phyloP scores from a whole-genome alignment of 495 filamentous ascomycete genomes.

The Articulospora tetracladia region DNA sequence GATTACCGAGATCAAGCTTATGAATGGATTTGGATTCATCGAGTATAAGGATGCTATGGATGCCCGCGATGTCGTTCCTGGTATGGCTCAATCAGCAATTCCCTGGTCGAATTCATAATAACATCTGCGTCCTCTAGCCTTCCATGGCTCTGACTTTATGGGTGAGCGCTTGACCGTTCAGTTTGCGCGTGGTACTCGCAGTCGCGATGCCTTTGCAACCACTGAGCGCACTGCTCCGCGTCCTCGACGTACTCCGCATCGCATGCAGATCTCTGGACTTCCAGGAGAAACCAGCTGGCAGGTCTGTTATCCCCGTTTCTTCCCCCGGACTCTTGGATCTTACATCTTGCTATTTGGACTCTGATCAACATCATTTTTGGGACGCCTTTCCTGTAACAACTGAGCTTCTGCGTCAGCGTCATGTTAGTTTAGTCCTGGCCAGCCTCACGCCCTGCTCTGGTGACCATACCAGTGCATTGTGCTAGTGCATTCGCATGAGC shows the following conservation, averaged over 20 bases:
- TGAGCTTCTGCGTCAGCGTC: constrained; percentile 18
- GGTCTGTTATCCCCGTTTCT: constrained; percentile 81
- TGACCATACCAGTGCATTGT: constrained; percentile 16
- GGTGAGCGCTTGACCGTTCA: constrained; percentile 95
- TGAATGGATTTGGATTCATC: constrained; percentile 99
- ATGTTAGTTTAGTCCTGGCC: constrained; percentile 32
- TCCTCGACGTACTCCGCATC: constrained; percentile 87
- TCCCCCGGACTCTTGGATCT: constrained; percentile 41
- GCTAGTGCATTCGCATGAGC: constrained; percentile 30
- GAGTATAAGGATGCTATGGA: constrained; percentile 98
- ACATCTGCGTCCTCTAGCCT: constrained; percentile 28
- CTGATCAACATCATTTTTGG: constrained; percentile 22
- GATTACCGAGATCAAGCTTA: constrained; percentile 98
- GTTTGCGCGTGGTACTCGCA: constrained; percentile 92
- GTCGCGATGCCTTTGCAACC: constrained; percentile 69
- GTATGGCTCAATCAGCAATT: constrained; percentile 48
- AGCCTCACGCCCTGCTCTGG: constrained; percentile 26
- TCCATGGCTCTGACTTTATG: constrained; percentile 92
- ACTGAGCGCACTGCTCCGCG: constrained; percentile 80
- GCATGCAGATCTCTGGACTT: constrained; percentile 97
- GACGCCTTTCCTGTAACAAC: constrained; percentile 26
- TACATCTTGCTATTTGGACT: constrained; percentile 27
- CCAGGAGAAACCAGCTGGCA: constrained; percentile 99
- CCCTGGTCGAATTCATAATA: constrained; percentile 13
- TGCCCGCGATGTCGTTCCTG: constrained; percentile 94